phyloP scores from a whole-genome alignment of 331 rosid species.

The Erythrophleum ivorense region DNA sequence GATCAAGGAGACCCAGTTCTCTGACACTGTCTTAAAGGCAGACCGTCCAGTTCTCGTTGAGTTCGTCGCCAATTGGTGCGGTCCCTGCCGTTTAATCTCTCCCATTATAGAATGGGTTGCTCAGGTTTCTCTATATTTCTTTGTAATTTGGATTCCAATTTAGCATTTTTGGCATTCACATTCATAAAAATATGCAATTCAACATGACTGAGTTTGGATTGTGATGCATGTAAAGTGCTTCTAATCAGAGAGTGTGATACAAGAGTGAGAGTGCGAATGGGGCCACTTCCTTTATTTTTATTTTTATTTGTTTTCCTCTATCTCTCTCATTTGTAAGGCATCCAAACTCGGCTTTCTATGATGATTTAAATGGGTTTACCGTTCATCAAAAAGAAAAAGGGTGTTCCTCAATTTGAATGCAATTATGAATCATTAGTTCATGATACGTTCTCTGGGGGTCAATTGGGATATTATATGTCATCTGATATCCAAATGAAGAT shows the following conservation, averaged over 20 bases:
- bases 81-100: constrained; percentile 86
- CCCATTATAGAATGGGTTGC: constrained; percentile 74
- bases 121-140: constrained; percentile 51
- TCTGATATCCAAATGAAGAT: background rate
- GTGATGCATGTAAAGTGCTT: too few relatives aligned
- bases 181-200: background rate
- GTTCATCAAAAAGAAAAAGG: too few relatives aligned
- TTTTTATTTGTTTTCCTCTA: too few relatives aligned
- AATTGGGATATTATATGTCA: background rate
- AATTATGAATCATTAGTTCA: background rate
- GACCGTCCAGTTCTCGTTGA: constrained; percentile 86
- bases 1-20: constrained; percentile 70
- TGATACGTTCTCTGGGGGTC: background rate
- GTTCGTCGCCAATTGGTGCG: constrained; percentile 91
- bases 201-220: background rate
- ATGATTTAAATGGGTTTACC: background rate
- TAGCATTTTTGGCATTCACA: background rate
- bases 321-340: too few relatives aligned
- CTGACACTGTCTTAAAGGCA: constrained; percentile 62
- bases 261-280: too few relatives aligned
- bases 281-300: too few relatives aligned
- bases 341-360: too few relatives aligned
- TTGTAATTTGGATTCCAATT: background rate
- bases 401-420: background rate
- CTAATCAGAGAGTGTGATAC: too few relatives aligned